Evolutionary conservation across 2,329 filamentous ascomycete species (phyloP).

Genomic region (Microcyclospora pomicola): DNA sequence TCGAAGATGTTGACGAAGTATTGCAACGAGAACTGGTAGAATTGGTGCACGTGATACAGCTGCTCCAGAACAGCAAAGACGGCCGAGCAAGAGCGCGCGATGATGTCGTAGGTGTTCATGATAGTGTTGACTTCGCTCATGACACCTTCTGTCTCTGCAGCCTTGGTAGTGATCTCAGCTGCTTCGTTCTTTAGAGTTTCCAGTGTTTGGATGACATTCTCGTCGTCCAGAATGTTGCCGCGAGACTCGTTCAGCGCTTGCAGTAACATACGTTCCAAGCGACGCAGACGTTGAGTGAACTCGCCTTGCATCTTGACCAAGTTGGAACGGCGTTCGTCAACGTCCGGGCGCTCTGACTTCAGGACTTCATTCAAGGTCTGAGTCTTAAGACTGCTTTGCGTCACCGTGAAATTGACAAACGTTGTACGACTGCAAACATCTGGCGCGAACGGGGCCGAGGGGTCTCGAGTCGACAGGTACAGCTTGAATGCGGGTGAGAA

Average conservation of each 20-base stretch:
- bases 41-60: constrained; percentile 95
- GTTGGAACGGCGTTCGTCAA: constrained; percentile 90
- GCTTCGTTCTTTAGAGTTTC: constrained; percentile 97
- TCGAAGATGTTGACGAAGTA: constrained; percentile 98
- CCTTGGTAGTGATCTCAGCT: constrained; percentile 90
- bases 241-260: constrained; percentile 95
- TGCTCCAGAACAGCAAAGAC: constrained; percentile 96
- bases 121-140: constrained; percentile 97
- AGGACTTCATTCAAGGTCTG: constrained; percentile 95
- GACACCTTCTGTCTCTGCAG: constrained; percentile 89
- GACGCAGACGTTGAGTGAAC: constrained; percentile 94
- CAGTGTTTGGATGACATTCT: constrained; percentile 93
- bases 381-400: constrained; percentile 94
- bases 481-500: constrained; percentile 95
- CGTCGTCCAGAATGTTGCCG: constrained; percentile 95
- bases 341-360: constrained; percentile 92
- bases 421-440: constrained; percentile 97
- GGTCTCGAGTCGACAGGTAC: constrained; percentile 88
- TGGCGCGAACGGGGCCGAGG: constrained; percentile 86
- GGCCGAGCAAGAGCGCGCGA: constrained; percentile 88
- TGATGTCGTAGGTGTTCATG: constrained; percentile 83
- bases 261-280: constrained; percentile 84
- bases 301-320: constrained; percentile 98
- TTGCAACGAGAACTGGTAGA: constrained; percentile 97
- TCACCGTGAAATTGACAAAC: constrained; percentile 98